A percentile compares a stretch with the other conserved stretches of the same genome.
Evolutionary conservation across 805 yeast genomes (phyloP).

Genomic region (Wickerhamiella bombiphila): DNA sequence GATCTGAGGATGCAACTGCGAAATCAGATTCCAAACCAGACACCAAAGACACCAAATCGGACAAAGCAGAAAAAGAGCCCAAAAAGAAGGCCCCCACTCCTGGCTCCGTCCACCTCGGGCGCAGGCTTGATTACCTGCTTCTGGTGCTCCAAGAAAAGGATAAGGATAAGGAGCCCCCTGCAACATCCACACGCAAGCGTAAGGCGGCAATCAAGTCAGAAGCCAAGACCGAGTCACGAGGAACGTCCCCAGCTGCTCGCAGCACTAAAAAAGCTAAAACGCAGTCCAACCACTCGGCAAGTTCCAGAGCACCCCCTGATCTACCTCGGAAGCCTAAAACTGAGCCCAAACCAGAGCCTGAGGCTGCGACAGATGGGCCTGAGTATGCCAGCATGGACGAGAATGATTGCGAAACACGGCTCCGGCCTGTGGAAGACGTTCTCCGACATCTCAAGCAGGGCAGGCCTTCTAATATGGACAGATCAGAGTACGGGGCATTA

Average conservation of each 20-base stretch:
- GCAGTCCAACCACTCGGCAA: constrained; percentile 4
- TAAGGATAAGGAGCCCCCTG: constrained; percentile 2
- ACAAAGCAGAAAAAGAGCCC: constrained; percentile 6
- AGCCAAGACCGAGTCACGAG: constrained; percentile 10
- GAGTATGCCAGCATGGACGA: constrained; percentile 76
- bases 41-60: constrained; percentile 13
- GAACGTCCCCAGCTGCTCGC: constrained; percentile 9
- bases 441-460: constrained; percentile 57
- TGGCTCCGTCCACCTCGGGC: constrained; percentile 78
- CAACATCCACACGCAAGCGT: constrained; percentile 3
- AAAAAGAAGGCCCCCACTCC: constrained; percentile 35
- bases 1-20: constrained; percentile 7
- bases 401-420: constrained; percentile 40
- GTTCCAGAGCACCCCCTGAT: neutral
- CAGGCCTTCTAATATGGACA: constrained; percentile 46
- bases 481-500: constrained; percentile 62
- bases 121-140: constrained; percentile 81
- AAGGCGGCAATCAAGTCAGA: constrained; percentile 15
- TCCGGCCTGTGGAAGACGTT: constrained; percentile 56
- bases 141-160: constrained; percentile 33
- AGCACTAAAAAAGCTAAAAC: constrained; percentile 11
- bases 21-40: constrained; percentile 17
- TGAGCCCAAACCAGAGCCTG: constrained; percentile 5
- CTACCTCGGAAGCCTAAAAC: constrained; percentile 3
- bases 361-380: constrained; percentile 20